Evolutionary conservation across 2,329 filamentous ascomycete genomes (phyloP).

Genomic region (Pyricularia pennisetigena): DNA sequence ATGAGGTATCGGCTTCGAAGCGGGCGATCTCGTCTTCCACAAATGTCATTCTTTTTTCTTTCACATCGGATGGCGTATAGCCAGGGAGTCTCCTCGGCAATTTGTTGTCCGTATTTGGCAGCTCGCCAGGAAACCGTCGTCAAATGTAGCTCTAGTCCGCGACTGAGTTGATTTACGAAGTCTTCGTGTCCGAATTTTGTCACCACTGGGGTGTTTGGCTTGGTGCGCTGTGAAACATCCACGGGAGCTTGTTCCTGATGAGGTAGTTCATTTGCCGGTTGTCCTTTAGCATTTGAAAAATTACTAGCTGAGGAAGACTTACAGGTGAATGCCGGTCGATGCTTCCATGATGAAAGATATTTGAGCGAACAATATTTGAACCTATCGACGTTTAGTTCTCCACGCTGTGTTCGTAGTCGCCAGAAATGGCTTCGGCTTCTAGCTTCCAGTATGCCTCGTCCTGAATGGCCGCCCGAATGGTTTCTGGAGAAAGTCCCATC

Average conservation of each 20-base stretch:
- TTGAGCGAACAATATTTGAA: background rate
- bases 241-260: background rate
- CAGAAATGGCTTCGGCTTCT: background rate
- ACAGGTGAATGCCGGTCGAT: background rate
- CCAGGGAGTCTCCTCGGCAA: background rate
- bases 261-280: background rate
- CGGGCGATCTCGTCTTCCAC: background rate
- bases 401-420: background rate
- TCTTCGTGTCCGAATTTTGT: background rate
- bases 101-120: background rate
- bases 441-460: background rate
- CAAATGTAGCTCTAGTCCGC: background rate
- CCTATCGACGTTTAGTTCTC: background rate
- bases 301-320: background rate
- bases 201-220: background rate
- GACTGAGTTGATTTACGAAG: background rate
- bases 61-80: background rate
- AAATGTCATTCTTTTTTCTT: background rate
- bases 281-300: background rate
- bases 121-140: background rate
- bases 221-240: background rate
- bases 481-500: background rate
- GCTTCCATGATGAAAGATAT: background rate
- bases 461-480: background rate
- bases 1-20: background rate